Conservation (phyloP, 257 asterid species). For the Nicotiana undulata region DNA sequence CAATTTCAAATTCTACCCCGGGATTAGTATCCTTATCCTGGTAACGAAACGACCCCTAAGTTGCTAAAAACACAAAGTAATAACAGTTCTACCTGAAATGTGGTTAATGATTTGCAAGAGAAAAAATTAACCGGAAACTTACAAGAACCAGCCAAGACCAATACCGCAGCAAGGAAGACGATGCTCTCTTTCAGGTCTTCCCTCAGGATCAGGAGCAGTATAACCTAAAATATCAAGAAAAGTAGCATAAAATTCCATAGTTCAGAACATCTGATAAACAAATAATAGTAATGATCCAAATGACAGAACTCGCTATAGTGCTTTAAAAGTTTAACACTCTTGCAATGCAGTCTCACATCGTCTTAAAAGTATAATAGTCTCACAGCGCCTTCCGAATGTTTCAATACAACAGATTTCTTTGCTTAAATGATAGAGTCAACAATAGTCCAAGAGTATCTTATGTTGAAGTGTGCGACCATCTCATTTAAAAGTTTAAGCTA, state of each 20-base stretch:
- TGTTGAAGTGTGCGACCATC: too few species aligned
- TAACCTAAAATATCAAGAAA: not conserved
- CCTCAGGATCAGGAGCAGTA: conserved; percentile 39
- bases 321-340: too few species aligned
- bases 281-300: not conserved
- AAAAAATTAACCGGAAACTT: conserved; percentile 4
- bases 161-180: conserved; percentile 84
- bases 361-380: too few species aligned
- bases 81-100: not conserved
- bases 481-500: too few species aligned
- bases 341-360: too few species aligned
- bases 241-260: not conserved
- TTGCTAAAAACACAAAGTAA: not conserved
- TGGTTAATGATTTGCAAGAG: not conserved
- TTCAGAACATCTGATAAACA: not conserved
- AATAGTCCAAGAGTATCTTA: too few species aligned
- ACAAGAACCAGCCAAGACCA: conserved; percentile 87
- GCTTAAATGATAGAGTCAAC: too few species aligned
- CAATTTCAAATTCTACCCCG: too few species aligned
- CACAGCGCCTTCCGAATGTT: too few species aligned
- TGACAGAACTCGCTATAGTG: not conserved
- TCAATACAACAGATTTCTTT: too few species aligned
- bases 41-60: not conserved
- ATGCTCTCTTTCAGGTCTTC: conserved; percentile 55
- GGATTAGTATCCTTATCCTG: too few species aligned